Conservation (phyloP, 2,329 filamentous ascomycete genomes). For the Sporothrix mexicana region DNA sequence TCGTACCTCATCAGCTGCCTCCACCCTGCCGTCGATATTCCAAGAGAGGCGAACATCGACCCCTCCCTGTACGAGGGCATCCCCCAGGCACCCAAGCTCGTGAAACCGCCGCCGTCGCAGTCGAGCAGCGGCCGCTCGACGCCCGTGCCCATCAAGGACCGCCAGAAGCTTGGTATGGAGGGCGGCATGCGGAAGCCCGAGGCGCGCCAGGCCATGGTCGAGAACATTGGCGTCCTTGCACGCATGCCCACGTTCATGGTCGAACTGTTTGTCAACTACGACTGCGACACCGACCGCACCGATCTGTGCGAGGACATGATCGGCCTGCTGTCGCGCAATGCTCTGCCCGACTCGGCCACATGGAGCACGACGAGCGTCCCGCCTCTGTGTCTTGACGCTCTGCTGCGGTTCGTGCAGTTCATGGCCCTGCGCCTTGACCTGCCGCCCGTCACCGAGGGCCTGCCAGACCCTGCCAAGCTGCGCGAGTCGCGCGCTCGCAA, state of each 20-base stretch:
- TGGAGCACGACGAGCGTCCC: constrained; percentile 99
- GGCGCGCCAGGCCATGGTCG: constrained; percentile 96
- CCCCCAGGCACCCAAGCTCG: constrained; percentile 85
- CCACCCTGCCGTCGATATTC: constrained; percentile 93
- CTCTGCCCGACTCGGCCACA: constrained; percentile 93
- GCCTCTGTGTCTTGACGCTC: constrained; percentile 87
- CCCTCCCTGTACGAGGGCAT: constrained; percentile 91
- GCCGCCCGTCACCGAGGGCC: constrained; percentile 65
- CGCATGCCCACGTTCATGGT: constrained; percentile 94
- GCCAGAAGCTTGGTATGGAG: constrained; percentile 90
- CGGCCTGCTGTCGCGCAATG: constrained; percentile 88
- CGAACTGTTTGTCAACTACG: constrained; percentile 97
- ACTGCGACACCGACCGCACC: constrained; percentile 88
- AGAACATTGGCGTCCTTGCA: constrained; percentile 88
- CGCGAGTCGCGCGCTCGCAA: constrained; percentile 78
- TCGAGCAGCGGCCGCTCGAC: constrained; percentile 81
- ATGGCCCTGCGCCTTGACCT: constrained; percentile 85
- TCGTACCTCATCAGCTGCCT: constrained; percentile 94
- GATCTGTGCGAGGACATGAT: constrained; percentile 97
- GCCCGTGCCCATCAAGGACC: constrained; percentile 88
- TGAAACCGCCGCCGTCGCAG: constrained; percentile 77
- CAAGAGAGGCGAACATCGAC: constrained; percentile 86
- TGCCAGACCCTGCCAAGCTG: constrained; percentile 68
- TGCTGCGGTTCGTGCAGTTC: constrained; percentile 89
- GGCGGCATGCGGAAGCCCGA: constrained; percentile 92